Base-by-base conservation (phyloP, 495 filamentous ascomycete genomes). In the Neurospora sp. region DNA sequence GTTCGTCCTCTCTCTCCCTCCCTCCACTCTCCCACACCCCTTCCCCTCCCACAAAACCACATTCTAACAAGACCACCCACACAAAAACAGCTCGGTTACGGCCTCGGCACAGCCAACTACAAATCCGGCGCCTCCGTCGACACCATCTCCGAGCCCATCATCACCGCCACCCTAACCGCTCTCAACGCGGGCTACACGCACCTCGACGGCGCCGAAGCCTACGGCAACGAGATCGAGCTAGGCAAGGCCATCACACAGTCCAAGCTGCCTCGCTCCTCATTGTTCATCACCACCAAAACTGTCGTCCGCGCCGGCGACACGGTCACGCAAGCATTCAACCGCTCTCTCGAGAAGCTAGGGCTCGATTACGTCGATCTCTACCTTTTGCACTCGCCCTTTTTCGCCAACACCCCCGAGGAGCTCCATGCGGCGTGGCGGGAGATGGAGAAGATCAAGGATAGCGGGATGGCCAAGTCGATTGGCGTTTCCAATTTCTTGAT, bases 361-460 rank as follows among this genome's bases (percentile, higher is more conserved):
- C 80, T 96, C 38, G 89, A 91, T 71, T 94, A 96, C 81, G 92
- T 97, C 6, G 93, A 97, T 81, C 83, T 94, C 81, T 97, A 94
- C 79, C 83, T 97, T 5, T 92, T 97, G 75, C 93, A 96, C 80
- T 77, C 83, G 31, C 94, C 94, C 7, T 95, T 90, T 83, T 91
- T 86, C 74, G 89, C 90, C 39, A 82, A 87, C 11, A 84, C 84
- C 2, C 87, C 91, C 11, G 82, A 82, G 31, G 87, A 91, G 2
- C 86, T 94, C 27, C 92, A 93, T 79, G 74, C 81, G 35, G 87
- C 90, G 48, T 97, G 94, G 94, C 86, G 87, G 66, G 89, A 89
- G 40, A 89, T 97, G 87, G 94, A 97, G 79, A 84, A 86, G 54
- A 86, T 96, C 73, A 87, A 92, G 77, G 85, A 84, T 18, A 86